Conservation (phyloP, 805 yeast species). For the Barnettozyma pratensis region DNA sequence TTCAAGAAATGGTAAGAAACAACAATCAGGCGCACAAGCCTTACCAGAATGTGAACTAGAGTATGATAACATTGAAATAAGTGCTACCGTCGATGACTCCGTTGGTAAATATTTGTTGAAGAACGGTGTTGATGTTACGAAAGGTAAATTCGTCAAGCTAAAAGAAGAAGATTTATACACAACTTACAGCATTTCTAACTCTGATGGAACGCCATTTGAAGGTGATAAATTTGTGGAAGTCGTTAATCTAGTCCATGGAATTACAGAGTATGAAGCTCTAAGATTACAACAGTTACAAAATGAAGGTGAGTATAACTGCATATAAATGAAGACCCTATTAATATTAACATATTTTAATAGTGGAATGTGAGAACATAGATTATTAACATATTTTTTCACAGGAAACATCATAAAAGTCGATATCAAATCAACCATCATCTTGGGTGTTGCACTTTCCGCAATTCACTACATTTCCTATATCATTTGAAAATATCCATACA, state of each 20-base stretch:
- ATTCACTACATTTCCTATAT: not conserved
- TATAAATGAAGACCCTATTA: not conserved
- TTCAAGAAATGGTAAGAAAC: slow-evolving; percentile 18
- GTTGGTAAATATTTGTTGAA: slow-evolving; percentile 41
- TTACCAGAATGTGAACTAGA: slow-evolving; percentile 33
- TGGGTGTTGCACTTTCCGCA: not conserved
- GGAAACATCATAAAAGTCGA: not conserved
- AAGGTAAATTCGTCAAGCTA: slow-evolving; percentile 48
- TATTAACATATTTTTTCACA: slow-evolving; percentile 2
- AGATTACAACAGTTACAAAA: slow-evolving; percentile 18
- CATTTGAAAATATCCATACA: not conserved
- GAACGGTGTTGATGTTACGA: slow-evolving; percentile 41
- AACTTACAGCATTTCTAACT: slow-evolving; percentile 36
- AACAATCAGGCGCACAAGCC: slow-evolving; percentile 21
- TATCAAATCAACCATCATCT: not conserved
- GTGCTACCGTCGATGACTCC: slow-evolving; percentile 34
- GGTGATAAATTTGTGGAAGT: slow-evolving; percentile 22
- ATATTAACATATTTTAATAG: slow-evolving; percentile 5
- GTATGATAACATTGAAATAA: slow-evolving; percentile 39
- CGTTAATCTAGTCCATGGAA: slow-evolving; percentile 17
- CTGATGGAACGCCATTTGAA: slow-evolving; percentile 33
- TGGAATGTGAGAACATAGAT: not conserved
- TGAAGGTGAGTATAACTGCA: slow-evolving; percentile 17
- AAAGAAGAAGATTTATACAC: slow-evolving; percentile 38
- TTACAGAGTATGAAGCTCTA: slow-evolving; percentile 22